Evolutionary conservation across 148 eudicot genomes (phyloP), one percentile per base, ranked within the genome.

Genomic region (Nepenthes gracilis): DNA sequence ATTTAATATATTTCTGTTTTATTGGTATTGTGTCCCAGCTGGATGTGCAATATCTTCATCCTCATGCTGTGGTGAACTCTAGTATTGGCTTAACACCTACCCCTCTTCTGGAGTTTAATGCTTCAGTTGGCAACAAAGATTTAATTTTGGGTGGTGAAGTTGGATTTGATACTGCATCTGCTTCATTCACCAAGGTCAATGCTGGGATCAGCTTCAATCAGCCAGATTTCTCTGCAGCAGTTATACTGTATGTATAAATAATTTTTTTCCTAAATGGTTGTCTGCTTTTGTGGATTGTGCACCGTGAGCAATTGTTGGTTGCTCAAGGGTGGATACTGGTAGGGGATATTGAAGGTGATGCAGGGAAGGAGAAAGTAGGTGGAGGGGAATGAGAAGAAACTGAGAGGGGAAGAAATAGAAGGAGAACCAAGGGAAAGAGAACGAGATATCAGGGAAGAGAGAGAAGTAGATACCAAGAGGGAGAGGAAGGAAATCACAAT

Each of bases 91-190:
- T 92, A 76, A 81, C 81, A 70, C 97, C 97, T 15, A 58, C 82
- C 35, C 97, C 97, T 60, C 72, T 80, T 54, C 60, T 92, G 65
- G 93, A 88, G 63, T 60, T 78, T 62, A 75, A 93, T 65, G 88
- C 88, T 47, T 76, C 92, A 60, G 62, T 92, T 65, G 97, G 97
- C 43, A 75, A 62, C 78, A 71, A 77, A 52, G 88, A 85, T 61
- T 57, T 81, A 40, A 67, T 81, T 69, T 66, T 88, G 72, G 97
- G 97, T 69, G 93, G 96, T 36, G 96, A 88, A 78, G 75, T 79
- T 64, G 96, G 84, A 43, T 88, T 91, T 82, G 87, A 91, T 74
- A 78, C 96, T 73, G 82, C 93, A 40, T 77, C 96, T 8, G 76
- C 87, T 64, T 85, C 90, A 60, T 83, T 91, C 63, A 91, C 87